Base-by-base conservation (phyloP, 768 basidiomycete genomes). In the Dentipellis sp. region DNA sequence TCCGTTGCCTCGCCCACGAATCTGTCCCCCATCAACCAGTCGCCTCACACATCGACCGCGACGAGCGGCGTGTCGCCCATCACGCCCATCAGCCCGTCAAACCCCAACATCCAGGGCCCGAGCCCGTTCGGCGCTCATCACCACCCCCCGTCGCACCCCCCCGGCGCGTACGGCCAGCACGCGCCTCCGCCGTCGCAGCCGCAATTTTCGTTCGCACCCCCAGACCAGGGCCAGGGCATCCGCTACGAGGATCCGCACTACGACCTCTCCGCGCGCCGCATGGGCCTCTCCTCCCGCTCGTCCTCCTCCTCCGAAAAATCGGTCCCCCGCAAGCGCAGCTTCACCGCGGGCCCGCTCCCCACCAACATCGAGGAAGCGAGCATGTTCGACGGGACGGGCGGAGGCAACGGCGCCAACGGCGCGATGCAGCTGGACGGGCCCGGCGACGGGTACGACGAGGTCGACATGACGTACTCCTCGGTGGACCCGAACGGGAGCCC, bases 321-420 rank as follows among this genome's bases (percentile, higher is more conserved):
- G 46, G 75, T 85, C 10, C 82, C 84, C 1, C 74, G 84, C 38
- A 88, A 88, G 68, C 76, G 86, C 57, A 84, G 82, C 65, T 83
- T 86, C 64, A 81, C 74, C 1, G 68, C 71, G 52, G 66, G 70
- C 3, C 66, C 76, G 16, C 73, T 79, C 22, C 67, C 71, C 49
- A 52, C 63, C 39, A 49, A 49, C 35, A 62, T 59, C 57, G 56
- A 69, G 34, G 72, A 72, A 59, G 72, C 71, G 60, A 52, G 59
- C 46, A 54, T 59, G 53, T 69, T 66, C 61, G 66, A 70, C 8
- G 65, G 71, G 55, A 63, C 70, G 39, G 66, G 66, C 53, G 70
- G 59, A 54, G 57, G 63, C 37, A 62, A 71, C 47, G 75, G 72
- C 23, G 65, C 71, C 36, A 67, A 39, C 57, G 67, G 46, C 52